Percentiles rank a stretch among this genome's conserved stretches.
Conservation (phyloP, 345 rosid species). For the Carallia brachiata region DNA sequence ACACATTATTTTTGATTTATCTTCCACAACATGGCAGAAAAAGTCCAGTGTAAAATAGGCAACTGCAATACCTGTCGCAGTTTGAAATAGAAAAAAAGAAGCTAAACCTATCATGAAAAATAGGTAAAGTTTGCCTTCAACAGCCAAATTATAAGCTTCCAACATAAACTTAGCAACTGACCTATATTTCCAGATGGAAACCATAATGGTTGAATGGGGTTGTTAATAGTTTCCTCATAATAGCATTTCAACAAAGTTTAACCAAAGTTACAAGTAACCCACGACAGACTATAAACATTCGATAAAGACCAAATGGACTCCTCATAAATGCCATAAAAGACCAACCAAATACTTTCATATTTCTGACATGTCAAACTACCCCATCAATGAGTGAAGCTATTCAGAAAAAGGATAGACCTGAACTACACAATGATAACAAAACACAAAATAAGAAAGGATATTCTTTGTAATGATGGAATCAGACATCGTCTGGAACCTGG, state of each 20-base stretch:
- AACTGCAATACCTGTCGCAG: too few relatives aligned
- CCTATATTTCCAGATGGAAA: neutral
- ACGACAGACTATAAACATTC: constrained; percentile 4
- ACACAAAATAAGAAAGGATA: constrained; percentile 20
- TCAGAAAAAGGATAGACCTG: neutral
- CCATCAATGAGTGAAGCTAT: neutral
- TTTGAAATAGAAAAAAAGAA: neutral
- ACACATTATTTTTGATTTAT: too few relatives aligned
- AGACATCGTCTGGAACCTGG: constrained; percentile 89
- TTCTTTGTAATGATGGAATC: constrained; percentile 84
- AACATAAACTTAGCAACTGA: neutral
- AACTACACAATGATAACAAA: neutral
- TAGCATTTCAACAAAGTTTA: neutral
- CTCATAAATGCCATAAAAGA: neutral
- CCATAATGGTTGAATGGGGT: too few relatives aligned
- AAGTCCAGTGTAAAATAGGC: too few relatives aligned
- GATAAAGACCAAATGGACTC: neutral
- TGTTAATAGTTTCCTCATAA: neutral
- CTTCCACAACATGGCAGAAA: too few relatives aligned
- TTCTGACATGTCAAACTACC: neutral
- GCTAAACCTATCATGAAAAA: too few relatives aligned
- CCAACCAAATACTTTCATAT: constrained; percentile 1
- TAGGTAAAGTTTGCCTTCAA: neutral
- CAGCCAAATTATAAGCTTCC: too few relatives aligned
- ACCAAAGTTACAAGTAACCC: neutral